phyloP scores from a whole-genome alignment of 1,284 basidiomycete genomes.

The Vanrija pseudolonga region DNA sequence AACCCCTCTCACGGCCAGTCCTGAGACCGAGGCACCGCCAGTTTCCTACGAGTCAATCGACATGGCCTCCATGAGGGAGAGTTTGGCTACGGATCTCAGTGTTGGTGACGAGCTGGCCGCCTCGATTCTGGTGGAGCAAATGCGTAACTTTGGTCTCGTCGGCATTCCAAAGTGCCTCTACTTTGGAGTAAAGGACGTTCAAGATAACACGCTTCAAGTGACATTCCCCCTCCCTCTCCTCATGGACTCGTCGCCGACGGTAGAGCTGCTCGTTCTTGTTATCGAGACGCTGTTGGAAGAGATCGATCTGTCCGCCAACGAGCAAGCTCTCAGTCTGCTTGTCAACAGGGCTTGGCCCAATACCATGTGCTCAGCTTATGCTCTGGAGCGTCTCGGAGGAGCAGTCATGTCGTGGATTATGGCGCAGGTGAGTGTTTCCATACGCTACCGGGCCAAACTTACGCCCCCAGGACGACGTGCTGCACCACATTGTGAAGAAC shows the following conservation, averaged over 20 bases:
- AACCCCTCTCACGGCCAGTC: slow-evolving; percentile 1
- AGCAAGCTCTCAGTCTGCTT: slow-evolving; percentile 65
- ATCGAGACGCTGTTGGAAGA: slow-evolving; percentile 69
- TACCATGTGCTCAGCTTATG: slow-evolving; percentile 66
- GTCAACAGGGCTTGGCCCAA: slow-evolving; percentile 66
- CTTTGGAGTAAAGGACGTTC: neutral
- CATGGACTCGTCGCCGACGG: slow-evolving; percentile 65
- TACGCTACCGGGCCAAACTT: neutral
- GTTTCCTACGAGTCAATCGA: slow-evolving; percentile 61
- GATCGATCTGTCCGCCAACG: slow-evolving; percentile 66
- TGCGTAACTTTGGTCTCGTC: slow-evolving; percentile 60
- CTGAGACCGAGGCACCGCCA: slow-evolving; percentile 26
- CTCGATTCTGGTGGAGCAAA: slow-evolving; percentile 57
- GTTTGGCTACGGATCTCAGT: slow-evolving; percentile 61
- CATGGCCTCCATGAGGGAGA: slow-evolving; percentile 59
- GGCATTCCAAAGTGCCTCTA: slow-evolving; percentile 45
- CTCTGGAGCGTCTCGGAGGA: slow-evolving; percentile 47
- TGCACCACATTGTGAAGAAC: slow-evolving; percentile 33
- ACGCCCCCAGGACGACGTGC: slow-evolving; percentile 39
- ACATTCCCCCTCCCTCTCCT: slow-evolving; percentile 64
- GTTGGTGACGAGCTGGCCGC: slow-evolving; percentile 58
- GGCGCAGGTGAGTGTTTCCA: slow-evolving; percentile 56
- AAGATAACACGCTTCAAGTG: neutral
- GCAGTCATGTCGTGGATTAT: slow-evolving; percentile 52
- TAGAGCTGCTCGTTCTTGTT: slow-evolving; percentile 65